Evolutionary conservation across 1,139 yeast species (phyloP).

Genomic region (Sugiyamaella paludigena): DNA sequence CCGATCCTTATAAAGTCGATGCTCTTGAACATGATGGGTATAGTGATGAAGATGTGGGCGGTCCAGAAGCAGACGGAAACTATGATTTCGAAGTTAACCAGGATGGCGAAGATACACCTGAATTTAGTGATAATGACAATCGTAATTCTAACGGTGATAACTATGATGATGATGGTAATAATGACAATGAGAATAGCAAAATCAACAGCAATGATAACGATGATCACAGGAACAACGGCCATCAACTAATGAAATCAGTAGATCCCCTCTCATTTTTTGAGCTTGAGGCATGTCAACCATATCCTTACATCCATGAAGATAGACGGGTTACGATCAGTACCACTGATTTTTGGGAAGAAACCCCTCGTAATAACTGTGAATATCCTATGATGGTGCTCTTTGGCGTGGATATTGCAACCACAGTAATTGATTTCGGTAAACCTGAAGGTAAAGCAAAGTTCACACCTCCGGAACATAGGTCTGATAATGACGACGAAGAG

Average conservation of each 20-base stretch:
- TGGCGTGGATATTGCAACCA: constrained; percentile 22
- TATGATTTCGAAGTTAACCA: not conserved
- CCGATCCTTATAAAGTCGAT: constrained; percentile 1
- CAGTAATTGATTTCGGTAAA: constrained; percentile 29
- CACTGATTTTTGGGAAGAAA: constrained; percentile 20
- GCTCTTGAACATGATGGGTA: not conserved
- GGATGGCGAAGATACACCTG: not conserved
- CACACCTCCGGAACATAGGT: constrained; percentile 19
- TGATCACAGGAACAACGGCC: not conserved
- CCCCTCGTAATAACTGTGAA: not conserved
- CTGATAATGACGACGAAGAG: constrained; percentile 20
- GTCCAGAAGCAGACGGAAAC: not conserved
- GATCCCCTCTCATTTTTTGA: constrained; percentile 60
- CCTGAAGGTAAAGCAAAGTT: constrained; percentile 29
- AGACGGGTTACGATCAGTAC: constrained; percentile 32
- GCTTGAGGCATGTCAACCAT: constrained; percentile 63
- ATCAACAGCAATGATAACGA: not conserved
- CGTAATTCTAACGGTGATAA: not conserved
- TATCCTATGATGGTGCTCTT: constrained; percentile 17
- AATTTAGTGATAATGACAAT: not conserved
- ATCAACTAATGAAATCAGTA: not conserved
- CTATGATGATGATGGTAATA: not conserved
- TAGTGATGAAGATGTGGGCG: not conserved
- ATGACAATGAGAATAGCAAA: not conserved
- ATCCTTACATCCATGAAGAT: constrained; percentile 48